Base-by-base conservation (phyloP, 2,329 filamentous ascomycete species). In the Penicillium sclerotiorum region DNA sequence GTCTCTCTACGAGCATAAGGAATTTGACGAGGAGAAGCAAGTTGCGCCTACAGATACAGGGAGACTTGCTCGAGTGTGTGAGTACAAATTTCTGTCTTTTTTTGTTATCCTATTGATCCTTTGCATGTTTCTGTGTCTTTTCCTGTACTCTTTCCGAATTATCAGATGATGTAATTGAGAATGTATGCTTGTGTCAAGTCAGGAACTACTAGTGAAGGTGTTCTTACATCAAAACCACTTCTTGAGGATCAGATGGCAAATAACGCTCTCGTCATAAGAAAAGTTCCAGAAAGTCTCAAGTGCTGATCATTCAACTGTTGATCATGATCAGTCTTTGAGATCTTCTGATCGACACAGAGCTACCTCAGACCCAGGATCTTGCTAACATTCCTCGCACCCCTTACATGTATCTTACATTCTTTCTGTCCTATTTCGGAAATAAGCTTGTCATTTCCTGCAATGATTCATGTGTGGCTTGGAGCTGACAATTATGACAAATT, bases 1-100 rank as follows among this genome's bases (percentile, higher is more conserved):
- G 6, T 20, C 33, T 18, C 33, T 36, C 6, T 36, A n/a, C 15
- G n/a, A n/a, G n/a, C n/a, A n/a, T n/a, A 28, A 41, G 17, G 5
- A 15, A 30, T 25, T 17, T 18, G 33, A 8, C 7, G 35, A 36
- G 2, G 32, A 42, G 13, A 30, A 45, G 12, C n/a, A n/a, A n/a
- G 35, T n/a, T n/a, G 20, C 36, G 40, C 17, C 7, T 11, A 20
- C 32, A 32, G 8, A 43, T 38, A 41, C 2, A 11, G 41, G 12
- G 25, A 32, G 20, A 41, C n/a, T 9, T 41, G 32, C n/a, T 9
- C 35, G 17, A 20, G 32, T 45, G n/a, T 49, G 59, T 65, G 57
- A 60, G 62, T 62, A 51, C 40, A 63, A 53, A 48, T 61, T 53
- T 53, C 47, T 64, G 13, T 63, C 43, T 53, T 58, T 59, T 21